These are phyloP conservation scores for Fusarium piperis DNA, from an alignment of 2,329 filamentous ascomycete genomes.

Conservation along the genomic window DNA sequence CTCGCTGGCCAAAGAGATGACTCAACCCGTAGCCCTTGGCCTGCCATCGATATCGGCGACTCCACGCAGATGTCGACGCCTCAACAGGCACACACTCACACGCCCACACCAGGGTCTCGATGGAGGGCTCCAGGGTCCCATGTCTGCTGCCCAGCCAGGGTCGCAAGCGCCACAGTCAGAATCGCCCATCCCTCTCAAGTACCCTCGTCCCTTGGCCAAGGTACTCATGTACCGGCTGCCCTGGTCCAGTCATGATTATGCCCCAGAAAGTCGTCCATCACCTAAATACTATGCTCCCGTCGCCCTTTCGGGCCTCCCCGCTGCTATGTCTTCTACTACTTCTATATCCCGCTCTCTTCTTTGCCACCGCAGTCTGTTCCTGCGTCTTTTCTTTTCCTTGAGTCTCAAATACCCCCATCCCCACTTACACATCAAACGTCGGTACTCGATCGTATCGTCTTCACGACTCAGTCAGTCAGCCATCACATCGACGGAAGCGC, in stretches of 20 bases:
- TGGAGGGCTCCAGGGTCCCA: slow-evolving; percentile 10
- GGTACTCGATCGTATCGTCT: neutral
- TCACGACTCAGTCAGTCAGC: slow-evolving; percentile 22
- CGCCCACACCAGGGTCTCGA: neutral
- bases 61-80: slow-evolving; percentile 33
- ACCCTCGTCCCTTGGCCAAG: slow-evolving; percentile 36
- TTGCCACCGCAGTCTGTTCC: slow-evolving; percentile 31
- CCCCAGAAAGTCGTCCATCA: slow-evolving; percentile 37
- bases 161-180: slow-evolving; percentile 41
- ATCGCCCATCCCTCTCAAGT: slow-evolving; percentile 36
- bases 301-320: slow-evolving; percentile 37
- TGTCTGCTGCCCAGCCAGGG: slow-evolving; percentile 25
- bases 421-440: slow-evolving; percentile 28
- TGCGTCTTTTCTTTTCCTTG: slow-evolving; percentile 9
- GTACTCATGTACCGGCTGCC: slow-evolving; percentile 40
- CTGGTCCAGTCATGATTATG: slow-evolving; percentile 44
- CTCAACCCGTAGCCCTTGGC: slow-evolving; percentile 19
- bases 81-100: slow-evolving; percentile 10
- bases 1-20: slow-evolving; percentile 38
- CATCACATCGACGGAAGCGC: slow-evolving; percentile 37
- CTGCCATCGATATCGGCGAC: slow-evolving; percentile 30
- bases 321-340: slow-evolving; percentile 28
- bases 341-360: slow-evolving; percentile 29
- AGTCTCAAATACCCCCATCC: slow-evolving; percentile 12
- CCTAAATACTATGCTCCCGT: slow-evolving; percentile 45